Evolutionary conservation across 2,329 filamentous ascomycete species (phyloP).

Genomic region (Polytolypa hystricis): DNA sequence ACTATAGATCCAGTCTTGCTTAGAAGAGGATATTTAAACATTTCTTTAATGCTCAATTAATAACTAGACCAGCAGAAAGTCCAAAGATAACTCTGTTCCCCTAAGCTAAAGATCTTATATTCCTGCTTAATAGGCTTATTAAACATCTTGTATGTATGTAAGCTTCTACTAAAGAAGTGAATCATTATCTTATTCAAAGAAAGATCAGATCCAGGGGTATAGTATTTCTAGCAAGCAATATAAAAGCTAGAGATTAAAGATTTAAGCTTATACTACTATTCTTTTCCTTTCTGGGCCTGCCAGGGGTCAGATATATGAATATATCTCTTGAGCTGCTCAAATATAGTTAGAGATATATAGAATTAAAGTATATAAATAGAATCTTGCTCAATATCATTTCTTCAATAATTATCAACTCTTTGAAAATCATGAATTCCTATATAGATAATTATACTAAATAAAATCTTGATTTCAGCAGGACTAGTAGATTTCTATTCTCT

Average conservation of each 20-base stretch:
- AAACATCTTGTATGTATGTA: neutral
- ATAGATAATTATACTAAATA: conserved; percentile 1
- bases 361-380: neutral
- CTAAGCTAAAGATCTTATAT: conserved; percentile 1
- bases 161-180: neutral
- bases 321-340: conserved; percentile 2
- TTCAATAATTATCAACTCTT: neutral
- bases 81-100: conserved; percentile 1
- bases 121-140: neutral
- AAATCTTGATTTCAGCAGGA: neutral
- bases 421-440: neutral
- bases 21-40: neutral
- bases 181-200: conserved; percentile 1
- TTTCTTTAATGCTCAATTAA: neutral
- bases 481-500: neutral
- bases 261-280: conserved; percentile 1
- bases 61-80: neutral
- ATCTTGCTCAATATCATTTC: neutral
- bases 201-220: conserved; percentile 2
- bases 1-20: conserved; percentile 1
- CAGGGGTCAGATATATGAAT: conserved; percentile 1
- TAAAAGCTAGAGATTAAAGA: neutral
- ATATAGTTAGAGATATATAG: neutral
- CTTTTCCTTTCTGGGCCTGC: neutral
- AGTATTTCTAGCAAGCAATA: neutral